A percentile compares a stretch with the other conserved stretches of the same genome.
Conservation (phyloP, 2,329 filamentous ascomycete species). For the Trichoderma simmonsii region DNA sequence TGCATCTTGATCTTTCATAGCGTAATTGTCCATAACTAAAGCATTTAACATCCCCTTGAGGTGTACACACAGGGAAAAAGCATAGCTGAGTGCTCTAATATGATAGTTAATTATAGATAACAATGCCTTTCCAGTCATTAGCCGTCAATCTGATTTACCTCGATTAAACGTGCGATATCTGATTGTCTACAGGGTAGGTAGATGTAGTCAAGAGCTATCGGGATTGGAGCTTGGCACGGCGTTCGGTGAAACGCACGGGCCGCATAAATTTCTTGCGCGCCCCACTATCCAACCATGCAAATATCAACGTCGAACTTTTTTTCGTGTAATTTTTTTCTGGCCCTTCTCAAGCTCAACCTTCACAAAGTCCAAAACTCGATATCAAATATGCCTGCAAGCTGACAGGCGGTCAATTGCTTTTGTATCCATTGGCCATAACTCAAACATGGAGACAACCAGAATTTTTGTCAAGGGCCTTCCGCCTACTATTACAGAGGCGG, state of each 20-base stretch:
- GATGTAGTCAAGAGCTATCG: neutral
- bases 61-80: too few species aligned
- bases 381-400: neutral
- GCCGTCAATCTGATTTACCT: neutral
- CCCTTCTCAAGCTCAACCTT: neutral
- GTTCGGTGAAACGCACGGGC: slow-evolving; percentile 16
- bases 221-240: neutral
- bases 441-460: slow-evolving; percentile 58
- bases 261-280: slow-evolving; percentile 13
- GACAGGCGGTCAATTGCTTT: neutral
- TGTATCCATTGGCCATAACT: neutral
- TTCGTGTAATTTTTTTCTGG: slow-evolving; percentile 5
- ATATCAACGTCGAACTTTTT: slow-evolving; percentile 4
- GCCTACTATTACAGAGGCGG: slow-evolving; percentile 76
- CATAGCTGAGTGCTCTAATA: too few species aligned
- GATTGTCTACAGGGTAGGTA: neutral
- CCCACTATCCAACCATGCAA: slow-evolving; percentile 17
- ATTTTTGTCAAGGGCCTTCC: slow-evolving; percentile 82
- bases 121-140: rapidly evolving
- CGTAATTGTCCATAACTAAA: too few species aligned
- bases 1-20: too few species aligned
- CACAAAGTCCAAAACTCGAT: neutral
- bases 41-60: too few species aligned
- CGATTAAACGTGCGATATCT: neutral
- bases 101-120: neutral